Conservation (phyloP, 768 basidiomycete genomes). For the Cyclocybe cylindracea region DNA sequence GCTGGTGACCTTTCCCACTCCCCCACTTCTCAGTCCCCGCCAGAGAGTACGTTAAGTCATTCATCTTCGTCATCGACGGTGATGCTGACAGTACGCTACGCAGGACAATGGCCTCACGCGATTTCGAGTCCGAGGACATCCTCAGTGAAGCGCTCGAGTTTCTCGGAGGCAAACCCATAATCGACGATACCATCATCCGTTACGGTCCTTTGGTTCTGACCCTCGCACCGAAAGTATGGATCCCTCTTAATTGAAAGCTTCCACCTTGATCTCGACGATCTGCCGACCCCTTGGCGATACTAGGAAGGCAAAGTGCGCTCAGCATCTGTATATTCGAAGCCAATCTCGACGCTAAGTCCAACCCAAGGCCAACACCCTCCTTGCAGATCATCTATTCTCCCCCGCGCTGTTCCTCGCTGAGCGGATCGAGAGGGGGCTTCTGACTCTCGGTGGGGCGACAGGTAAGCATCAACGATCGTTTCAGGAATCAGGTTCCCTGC, state of each 20-base stretch:
- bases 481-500: background rate
- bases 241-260: background rate
- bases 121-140: constrained; percentile 46
- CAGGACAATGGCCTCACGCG: background rate
- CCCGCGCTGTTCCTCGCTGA: constrained; percentile 69
- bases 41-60: too few species aligned
- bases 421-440: constrained; percentile 55
- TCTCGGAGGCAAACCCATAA: constrained; percentile 43
- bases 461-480: constrained; percentile 33
- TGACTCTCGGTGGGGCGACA: constrained; percentile 41
- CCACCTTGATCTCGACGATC: too few species aligned
- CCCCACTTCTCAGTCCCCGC: too few species aligned
- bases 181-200: constrained; percentile 43
- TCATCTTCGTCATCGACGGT: background rate
- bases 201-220: constrained; percentile 59
- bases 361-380: constrained; percentile 62
- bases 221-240: constrained; percentile 58
- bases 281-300: too few species aligned
- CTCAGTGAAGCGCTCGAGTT: constrained; percentile 53
- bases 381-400: constrained; percentile 76
- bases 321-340: constrained; percentile 5
- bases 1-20: too few species aligned
- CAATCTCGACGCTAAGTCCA: constrained; percentile 5
- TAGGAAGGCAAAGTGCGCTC: constrained; percentile 62
- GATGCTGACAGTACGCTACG: background rate